Conservation (phyloP, 345 rosid species). For the Rhizophora mangle region DNA sequence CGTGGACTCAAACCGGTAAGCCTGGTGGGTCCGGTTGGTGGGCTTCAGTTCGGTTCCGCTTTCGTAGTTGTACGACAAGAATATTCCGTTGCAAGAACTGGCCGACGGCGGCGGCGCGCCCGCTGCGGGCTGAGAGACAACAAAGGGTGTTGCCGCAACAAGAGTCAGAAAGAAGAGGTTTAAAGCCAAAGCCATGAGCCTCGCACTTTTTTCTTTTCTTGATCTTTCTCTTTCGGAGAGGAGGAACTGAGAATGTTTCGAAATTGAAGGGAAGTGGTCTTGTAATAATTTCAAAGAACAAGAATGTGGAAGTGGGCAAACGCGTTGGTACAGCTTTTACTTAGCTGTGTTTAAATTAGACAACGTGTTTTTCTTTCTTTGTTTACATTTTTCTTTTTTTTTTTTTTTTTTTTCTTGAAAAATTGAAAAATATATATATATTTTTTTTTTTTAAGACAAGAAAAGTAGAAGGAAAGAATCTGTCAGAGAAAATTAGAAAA, state of each 20-base stretch:
- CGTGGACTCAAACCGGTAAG: conserved; percentile 80
- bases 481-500: too few relatives aligned
- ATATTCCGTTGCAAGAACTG: conserved; percentile 63
- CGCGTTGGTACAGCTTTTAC: neutral
- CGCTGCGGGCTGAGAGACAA: conserved; percentile 40
- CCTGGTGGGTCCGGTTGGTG: conserved; percentile 52
- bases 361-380: neutral
- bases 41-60: conserved; percentile 61
- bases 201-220: neutral
- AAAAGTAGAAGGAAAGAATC: too few relatives aligned
- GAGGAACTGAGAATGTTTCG: neutral
- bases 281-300: neutral
- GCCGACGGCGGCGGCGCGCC: conserved; percentile 49
- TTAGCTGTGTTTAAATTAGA: neutral
- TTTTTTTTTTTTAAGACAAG: neutral
- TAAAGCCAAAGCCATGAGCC: conserved; percentile 26
- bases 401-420: neutral
- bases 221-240: neutral
- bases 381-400: too few relatives aligned
- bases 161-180: conserved; percentile 12
- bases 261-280: too few relatives aligned
- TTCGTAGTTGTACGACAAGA: conserved; percentile 52
- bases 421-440: too few relatives aligned
- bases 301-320: neutral
- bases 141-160: conserved; percentile 22